Evolutionary conservation across 208 protist species (phyloP), one percentile per base, ranked within the genome.

Genomic region (Wallacemonas sp.): DNA sequence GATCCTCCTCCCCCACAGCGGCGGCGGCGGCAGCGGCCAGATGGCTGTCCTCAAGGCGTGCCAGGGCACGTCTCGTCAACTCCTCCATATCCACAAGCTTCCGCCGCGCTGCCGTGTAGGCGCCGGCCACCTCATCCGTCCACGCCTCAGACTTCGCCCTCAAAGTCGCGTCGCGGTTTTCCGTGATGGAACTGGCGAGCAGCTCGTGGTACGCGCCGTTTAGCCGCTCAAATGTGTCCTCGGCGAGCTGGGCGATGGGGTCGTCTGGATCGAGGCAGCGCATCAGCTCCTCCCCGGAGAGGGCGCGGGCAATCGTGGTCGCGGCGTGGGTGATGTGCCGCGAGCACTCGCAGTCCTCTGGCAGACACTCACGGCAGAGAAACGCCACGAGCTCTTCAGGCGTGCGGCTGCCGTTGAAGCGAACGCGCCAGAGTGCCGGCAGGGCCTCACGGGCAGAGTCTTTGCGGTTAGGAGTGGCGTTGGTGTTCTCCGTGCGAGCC

Each of bases 291-390:
- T 60, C 72, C 1, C 70, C 59, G 34, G 34, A 38, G 9, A 69
- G 2, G 6, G 58, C 26, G 27, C 60, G 60, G 21, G 53, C 66
- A n/a, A 31, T 36, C 22, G 12, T 17, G 21, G 45, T 39, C 5
- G 36, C 66, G 15, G 53, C 41, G 19, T 31, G 42, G 33, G 39
- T 49, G 19, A 72, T 77, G 17, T 64, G 31, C 14, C n/a, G 21
- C 15, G 45, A 45, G 30, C 26, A 60, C 26, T 27, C 38, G 36
- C 53, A 36, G 5, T 61, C 49, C 1, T 30, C 28, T 12, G 72
- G 62, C 8, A 78, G 30, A 34, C 72, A 78, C 54, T 78, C 28
- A 12, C 36, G n/a, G 28, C 72, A 78, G 38, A 78, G 33, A 66
- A 78, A 78, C 11, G 28, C 26, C 2, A 61, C 55, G 19, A 78